Evolutionary conservation across 1,139 yeast genomes (phyloP), one percentile per base, ranked within the genome.

Genomic region (Hanseniaspora uvarum): DNA sequence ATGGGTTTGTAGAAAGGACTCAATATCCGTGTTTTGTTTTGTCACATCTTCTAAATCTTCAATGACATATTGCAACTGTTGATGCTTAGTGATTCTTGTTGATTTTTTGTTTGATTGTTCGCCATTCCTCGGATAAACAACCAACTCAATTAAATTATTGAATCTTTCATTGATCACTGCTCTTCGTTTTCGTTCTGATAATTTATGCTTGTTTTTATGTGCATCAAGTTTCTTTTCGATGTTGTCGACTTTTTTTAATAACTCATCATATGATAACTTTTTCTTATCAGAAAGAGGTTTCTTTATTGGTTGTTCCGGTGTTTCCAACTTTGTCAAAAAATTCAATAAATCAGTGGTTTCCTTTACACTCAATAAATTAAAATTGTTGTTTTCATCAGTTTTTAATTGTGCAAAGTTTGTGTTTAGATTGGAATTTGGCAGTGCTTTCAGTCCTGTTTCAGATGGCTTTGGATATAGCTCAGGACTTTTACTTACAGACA

Each of bases 161-260:
- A 65, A 67, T 6, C 62, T 58, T 16, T 58, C 58, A 49, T 65
- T 66, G 21, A 65, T 65, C 12, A 61, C 57, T 36, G 59, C 61
- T 55, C 70, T 61, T 56, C 70, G 58, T 38, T 63, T 57, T 52
- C 64, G 63, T 52, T 67, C 70, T 7, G 64, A 55, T 40, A 63
- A 60, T 4, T 66, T 68, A 56, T 67, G 70, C 47, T 62, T 65
- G 66, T 69, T 65, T 56, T 64, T 65, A 52, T 65, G 51, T 16
- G 36, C 31, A 8, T 51, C 28, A 1, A 49, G 30, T 40, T 40
- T 45, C n/a, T 34, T 46, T 31, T 48, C 53, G 12, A 49, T 45
- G 26, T 12, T 28, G 3, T 21, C 40, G 12, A 48, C 44, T 23
- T 49, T 44, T 12, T 40, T 21, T 10, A 41, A 7, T 10, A 54